These are phyloP conservation scores for Plenodomus lindquistii DNA, from an alignment of 2,329 filamentous ascomycete species.

Conservation along the genomic window DNA sequence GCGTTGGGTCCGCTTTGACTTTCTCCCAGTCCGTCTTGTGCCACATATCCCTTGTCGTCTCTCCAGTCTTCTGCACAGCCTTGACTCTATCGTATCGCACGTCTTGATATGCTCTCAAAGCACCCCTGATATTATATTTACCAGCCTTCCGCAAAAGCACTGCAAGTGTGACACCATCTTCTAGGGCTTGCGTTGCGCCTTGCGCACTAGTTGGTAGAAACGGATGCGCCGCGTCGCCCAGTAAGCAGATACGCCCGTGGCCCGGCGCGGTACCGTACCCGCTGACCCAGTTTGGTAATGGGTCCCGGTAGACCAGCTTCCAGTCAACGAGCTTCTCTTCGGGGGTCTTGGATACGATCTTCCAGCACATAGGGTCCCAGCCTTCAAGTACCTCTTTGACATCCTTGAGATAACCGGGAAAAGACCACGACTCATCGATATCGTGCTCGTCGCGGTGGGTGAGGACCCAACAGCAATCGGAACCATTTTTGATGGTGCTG, in stretches of 20 bases:
- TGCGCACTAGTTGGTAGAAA: slow-evolving; percentile 60
- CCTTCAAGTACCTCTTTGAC: slow-evolving; percentile 38
- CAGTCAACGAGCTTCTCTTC: slow-evolving; percentile 52
- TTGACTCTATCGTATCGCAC: slow-evolving; percentile 39
- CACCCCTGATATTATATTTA: slow-evolving; percentile 33
- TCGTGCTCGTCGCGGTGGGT: slow-evolving; percentile 42
- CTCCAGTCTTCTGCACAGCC: slow-evolving; percentile 41
- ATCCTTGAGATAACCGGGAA: slow-evolving; percentile 39
- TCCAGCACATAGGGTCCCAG: slow-evolving; percentile 41
- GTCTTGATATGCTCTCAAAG: slow-evolving; percentile 39
- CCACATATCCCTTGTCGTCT: slow-evolving; percentile 41
- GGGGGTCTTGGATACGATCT: slow-evolving; percentile 43
- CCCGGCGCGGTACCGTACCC: slow-evolving; percentile 46
- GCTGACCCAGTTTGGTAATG: slow-evolving; percentile 57
- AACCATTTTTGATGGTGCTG: slow-evolving; percentile 41
- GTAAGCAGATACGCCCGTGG: slow-evolving; percentile 51
- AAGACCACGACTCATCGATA: slow-evolving; percentile 43
- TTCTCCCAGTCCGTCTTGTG: slow-evolving; percentile 42
- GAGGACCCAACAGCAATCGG: slow-evolving; percentile 45
- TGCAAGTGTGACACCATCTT: slow-evolving; percentile 49
- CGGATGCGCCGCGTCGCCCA: slow-evolving; percentile 60
- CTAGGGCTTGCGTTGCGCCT: slow-evolving; percentile 59
- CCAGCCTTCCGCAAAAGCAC: slow-evolving; percentile 31
- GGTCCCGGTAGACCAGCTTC: slow-evolving; percentile 60
- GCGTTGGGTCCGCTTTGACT: slow-evolving; percentile 35